These are phyloP conservation scores for Tephrocybe sp. DNA, from an alignment of 768 basidiomycete genomes.

Conservation along the genomic window DNA sequence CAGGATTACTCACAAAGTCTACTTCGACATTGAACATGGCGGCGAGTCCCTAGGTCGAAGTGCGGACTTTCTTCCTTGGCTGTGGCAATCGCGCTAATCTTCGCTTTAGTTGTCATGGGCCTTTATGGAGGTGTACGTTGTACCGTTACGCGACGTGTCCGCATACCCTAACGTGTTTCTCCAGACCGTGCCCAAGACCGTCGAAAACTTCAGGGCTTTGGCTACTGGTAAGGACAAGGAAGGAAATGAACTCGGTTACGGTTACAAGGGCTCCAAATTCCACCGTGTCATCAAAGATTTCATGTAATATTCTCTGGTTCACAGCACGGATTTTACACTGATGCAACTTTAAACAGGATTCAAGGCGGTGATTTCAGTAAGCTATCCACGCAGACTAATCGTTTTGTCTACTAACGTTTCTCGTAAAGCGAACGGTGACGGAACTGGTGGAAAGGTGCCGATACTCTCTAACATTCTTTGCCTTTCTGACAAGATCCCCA, in stretches of 20 bases:
- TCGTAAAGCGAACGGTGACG: slow-evolving; percentile 70
- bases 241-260: slow-evolving; percentile 75
- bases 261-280: slow-evolving; percentile 95
- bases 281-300: slow-evolving; percentile 95
- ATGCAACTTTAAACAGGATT: slow-evolving; percentile 52
- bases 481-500: neutral
- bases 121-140: slow-evolving; percentile 80
- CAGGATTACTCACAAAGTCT: slow-evolving; percentile 88
- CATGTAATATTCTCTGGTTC: slow-evolving; percentile 52
- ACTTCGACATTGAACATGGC: slow-evolving; percentile 94
- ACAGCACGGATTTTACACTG: neutral
- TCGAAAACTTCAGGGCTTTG: slow-evolving; percentile 95
- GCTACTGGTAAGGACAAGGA: slow-evolving; percentile 80
- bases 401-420: slow-evolving; percentile 14
- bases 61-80: slow-evolving; percentile 29
- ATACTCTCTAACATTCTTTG: neutral
- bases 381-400: slow-evolving; percentile 26
- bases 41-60: slow-evolving; percentile 82
- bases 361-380: slow-evolving; percentile 98
- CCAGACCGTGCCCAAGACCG: slow-evolving; percentile 94
- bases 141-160: neutral
- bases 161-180: neutral
- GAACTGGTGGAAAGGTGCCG: slow-evolving; percentile 84
- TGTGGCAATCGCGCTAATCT: slow-evolving; percentile 10
- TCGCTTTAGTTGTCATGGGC: slow-evolving; percentile 68